A percentile compares a stretch with the other conserved stretches of the same genome.
Evolutionary conservation across 345 rosid species (phyloP).

Genomic region (Lepidium didymum): DNA sequence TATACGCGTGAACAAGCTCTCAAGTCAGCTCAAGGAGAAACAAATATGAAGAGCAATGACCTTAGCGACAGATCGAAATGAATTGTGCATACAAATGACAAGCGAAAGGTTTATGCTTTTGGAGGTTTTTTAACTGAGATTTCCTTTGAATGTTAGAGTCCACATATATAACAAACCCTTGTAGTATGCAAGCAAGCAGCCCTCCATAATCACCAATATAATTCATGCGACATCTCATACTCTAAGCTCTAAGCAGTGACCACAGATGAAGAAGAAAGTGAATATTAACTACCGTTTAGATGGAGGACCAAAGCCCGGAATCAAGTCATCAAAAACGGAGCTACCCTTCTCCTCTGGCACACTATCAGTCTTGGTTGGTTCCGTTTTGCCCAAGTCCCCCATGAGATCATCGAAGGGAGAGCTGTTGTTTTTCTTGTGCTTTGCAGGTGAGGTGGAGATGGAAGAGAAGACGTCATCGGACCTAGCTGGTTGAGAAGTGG

Average conservation of each 20-base stretch:
- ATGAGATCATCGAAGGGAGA: constrained; percentile 54
- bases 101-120: background rate
- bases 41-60: background rate
- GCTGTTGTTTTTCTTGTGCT: constrained; percentile 17
- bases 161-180: background rate
- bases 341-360: constrained; percentile 25
- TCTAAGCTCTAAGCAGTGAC: background rate
- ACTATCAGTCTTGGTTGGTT: constrained; percentile 26
- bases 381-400: constrained; percentile 38
- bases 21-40: background rate
- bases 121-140: background rate
- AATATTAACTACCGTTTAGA: constrained; percentile 35
- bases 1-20: background rate
- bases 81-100: background rate
- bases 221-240: background rate
- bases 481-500: constrained; percentile 32
- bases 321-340: constrained; percentile 58
- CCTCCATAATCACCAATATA: background rate
- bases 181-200: background rate
- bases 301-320: constrained; percentile 63
- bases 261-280: background rate
- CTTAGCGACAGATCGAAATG: background rate
- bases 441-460: constrained; percentile 28
- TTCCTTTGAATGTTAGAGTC: background rate
- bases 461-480: constrained; percentile 39